These are phyloP conservation scores for Penicillium sp. DNA, from an alignment of 2,329 filamentous ascomycete species.

Conservation along the genomic window DNA sequence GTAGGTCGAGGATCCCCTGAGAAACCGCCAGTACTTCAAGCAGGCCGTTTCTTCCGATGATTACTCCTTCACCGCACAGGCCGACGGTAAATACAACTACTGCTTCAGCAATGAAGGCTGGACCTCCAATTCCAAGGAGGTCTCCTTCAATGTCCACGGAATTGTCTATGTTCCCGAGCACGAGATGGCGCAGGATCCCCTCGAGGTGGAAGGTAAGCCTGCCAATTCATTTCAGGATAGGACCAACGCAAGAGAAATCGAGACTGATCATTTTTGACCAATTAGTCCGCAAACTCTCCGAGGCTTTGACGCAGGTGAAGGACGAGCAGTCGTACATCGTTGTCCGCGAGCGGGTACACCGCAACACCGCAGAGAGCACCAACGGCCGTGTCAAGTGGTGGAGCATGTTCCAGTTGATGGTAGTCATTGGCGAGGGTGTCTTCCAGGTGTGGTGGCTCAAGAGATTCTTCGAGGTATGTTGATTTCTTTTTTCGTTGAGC, in stretches of 20 bases:
- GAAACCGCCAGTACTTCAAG: constrained; percentile 73
- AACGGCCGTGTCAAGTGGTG: constrained; percentile 98
- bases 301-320: constrained; percentile 86
- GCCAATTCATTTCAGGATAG: background rate
- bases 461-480: constrained; percentile 81
- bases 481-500: background rate
- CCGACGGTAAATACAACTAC: constrained; percentile 89
- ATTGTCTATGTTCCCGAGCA: constrained; percentile 93
- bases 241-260: background rate
- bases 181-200: constrained; percentile 77
- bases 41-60: constrained; percentile 83
- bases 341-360: constrained; percentile 87
- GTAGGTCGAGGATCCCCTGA: constrained; percentile 73
- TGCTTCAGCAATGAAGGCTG: constrained; percentile 99
- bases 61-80: constrained; percentile 79
- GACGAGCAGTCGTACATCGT: constrained; percentile 98
- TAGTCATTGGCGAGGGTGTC: constrained; percentile 84
- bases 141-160: constrained; percentile 98
- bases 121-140: constrained; percentile 93
- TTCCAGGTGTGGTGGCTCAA: constrained; percentile 99
- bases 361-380: constrained; percentile 98
- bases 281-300: constrained; percentile 74
- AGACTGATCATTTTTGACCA: constrained; percentile 5
- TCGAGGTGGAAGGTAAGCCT: constrained; percentile 78
- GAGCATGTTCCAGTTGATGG: constrained; percentile 91